Conservation (phyloP, 495 filamentous ascomycete genomes). For the Chaetomium fimeti region DNA sequence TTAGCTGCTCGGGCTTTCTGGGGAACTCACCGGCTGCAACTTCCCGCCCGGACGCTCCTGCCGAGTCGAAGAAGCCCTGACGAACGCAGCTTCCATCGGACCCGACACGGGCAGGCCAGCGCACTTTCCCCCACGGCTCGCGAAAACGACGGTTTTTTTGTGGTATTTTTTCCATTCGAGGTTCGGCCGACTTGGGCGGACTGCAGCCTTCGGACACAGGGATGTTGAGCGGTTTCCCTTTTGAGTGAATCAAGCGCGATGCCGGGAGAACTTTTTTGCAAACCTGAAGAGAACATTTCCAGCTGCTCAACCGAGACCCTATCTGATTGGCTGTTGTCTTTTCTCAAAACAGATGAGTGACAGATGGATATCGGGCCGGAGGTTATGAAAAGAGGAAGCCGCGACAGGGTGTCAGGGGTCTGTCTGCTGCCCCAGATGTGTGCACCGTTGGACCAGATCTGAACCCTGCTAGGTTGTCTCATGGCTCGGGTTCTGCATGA, state of each 20-base stretch:
- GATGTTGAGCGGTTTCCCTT: not conserved
- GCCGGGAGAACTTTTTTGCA: not conserved
- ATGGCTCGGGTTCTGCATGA: not conserved
- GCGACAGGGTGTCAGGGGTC: not conserved
- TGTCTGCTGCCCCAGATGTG: not conserved
- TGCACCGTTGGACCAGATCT: not conserved
- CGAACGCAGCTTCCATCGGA: not conserved
- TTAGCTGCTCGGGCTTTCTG: not conserved
- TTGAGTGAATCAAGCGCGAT: not conserved
- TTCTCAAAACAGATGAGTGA: not conserved
- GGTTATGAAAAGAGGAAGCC: not conserved
- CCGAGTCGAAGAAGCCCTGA: not conserved
- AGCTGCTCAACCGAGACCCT: not conserved
- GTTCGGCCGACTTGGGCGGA: not conserved
- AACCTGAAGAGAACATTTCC: not conserved
- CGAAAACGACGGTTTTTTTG: not conserved
- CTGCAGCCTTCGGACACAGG: not conserved
- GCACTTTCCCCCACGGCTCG: slow-evolving; percentile 3
- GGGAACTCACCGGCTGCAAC: slow-evolving; percentile 18
- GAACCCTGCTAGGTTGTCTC: not conserved
- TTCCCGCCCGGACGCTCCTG: slow-evolving; percentile 12
- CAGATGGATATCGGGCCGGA: slow-evolving; percentile 2
- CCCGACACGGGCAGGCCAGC: not conserved
- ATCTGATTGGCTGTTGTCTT: slow-evolving; percentile 16
- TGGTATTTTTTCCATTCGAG: not conserved